These are phyloP conservation scores for Eutypella sp. DNA, from an alignment of 2,329 filamentous ascomycete genomes.

Conservation along the genomic window DNA sequence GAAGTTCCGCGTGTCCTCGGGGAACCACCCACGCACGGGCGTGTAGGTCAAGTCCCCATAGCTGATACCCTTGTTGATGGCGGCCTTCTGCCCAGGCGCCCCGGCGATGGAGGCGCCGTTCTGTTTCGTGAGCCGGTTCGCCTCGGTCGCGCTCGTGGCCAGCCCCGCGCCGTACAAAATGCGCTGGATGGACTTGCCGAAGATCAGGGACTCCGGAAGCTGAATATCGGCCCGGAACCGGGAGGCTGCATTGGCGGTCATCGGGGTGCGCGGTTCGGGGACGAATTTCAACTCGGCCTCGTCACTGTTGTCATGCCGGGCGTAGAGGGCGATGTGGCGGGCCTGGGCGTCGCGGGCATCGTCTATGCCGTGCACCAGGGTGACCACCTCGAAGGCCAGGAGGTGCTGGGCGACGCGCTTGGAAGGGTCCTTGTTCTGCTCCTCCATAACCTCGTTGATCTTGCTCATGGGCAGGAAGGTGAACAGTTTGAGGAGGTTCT, in stretches of 20 bases:
- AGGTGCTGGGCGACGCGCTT: conserved; percentile 76
- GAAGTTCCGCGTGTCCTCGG: conserved; percentile 53
- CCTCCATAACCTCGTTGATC: conserved; percentile 63
- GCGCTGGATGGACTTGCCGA: conserved; percentile 48
- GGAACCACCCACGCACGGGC: conserved; percentile 55
- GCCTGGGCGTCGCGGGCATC: conserved; percentile 59
- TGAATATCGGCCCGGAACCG: conserved; percentile 45
- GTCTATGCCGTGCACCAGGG: conserved; percentile 67
- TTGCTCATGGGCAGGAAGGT: conserved; percentile 73
- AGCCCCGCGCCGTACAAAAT: conserved; percentile 59
- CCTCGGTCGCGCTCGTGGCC: conserved; percentile 50
- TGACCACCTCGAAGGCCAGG: conserved; percentile 76
- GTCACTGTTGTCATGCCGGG: conserved; percentile 18
- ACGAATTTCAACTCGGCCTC: conserved; percentile 12
- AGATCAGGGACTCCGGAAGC: conserved; percentile 54
- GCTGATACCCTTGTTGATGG: conserved; percentile 30
- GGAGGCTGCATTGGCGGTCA: conserved; percentile 41
- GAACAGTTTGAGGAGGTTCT: conserved; percentile 78
- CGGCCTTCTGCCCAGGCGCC: conserved; percentile 31
- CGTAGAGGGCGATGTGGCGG: conserved; percentile 48
- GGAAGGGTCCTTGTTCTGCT: conserved; percentile 63
- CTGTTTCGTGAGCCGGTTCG: conserved; percentile 49
- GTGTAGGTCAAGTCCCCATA: conserved; percentile 54
- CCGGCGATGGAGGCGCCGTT: conserved; percentile 59
- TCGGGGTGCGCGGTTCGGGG: conserved; percentile 13